Conservation (phyloP, 768 basidiomycete species). For the Postia placenta region DNA sequence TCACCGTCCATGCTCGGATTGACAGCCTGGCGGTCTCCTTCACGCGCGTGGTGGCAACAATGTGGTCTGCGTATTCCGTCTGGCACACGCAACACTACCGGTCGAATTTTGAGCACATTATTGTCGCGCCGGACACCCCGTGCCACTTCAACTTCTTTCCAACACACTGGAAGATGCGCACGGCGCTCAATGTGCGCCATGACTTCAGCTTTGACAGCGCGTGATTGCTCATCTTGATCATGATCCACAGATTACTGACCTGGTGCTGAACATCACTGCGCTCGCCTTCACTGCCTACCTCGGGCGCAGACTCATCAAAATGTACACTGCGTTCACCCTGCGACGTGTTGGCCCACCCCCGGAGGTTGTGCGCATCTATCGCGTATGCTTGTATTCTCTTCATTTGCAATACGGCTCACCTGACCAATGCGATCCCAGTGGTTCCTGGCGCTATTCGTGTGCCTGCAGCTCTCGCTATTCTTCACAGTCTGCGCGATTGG, state of each 20-base stretch:
- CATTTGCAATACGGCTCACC: neutral
- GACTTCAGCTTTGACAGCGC: no score
- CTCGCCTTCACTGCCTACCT: conserved; percentile 36
- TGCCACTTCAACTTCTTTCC: conserved; percentile 46
- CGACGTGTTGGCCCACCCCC: conserved; percentile 48
- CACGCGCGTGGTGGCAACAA: conserved; percentile 39
- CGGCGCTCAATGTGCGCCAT: conserved; percentile 36
- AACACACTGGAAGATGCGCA: conserved; percentile 35
- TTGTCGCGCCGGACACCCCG: conserved; percentile 34
- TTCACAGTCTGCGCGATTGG: conserved; percentile 42
- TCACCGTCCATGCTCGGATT: neutral
- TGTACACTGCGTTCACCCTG: conserved; percentile 42
- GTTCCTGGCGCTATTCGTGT: conserved; percentile 48
- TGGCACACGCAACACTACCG: conserved; percentile 38
- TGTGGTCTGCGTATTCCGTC: conserved; percentile 46
- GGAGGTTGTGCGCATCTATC: conserved; percentile 44
- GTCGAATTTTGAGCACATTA: conserved; percentile 30
- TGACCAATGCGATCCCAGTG: conserved; percentile 26
- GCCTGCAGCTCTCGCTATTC: conserved; percentile 49
- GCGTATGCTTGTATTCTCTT: conserved; percentile 23
- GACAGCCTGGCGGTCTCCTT: conserved; percentile 41
- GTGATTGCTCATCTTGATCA: no score
- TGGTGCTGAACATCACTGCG: conserved; percentile 38
- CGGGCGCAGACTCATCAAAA: conserved; percentile 39
- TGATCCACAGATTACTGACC: conserved; percentile 47